Conservation (phyloP, 2,329 filamentous ascomycete genomes). For the Nectriaceae sp. region DNA sequence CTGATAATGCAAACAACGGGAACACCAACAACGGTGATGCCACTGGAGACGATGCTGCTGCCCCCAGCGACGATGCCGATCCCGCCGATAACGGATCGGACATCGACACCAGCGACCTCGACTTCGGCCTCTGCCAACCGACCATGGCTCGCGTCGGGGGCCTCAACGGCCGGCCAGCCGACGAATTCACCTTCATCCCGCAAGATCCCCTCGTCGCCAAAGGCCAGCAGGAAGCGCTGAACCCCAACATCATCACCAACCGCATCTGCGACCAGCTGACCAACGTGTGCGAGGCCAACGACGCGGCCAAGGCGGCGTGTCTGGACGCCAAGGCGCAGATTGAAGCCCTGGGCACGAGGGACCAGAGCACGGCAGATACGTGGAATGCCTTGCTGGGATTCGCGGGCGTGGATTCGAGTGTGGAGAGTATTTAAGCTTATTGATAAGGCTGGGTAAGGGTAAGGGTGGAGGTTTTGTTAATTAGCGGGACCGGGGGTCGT, state of each 20-base stretch:
- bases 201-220: conserved; percentile 61
- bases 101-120: conserved; percentile 41
- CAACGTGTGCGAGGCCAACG: conserved; percentile 66
- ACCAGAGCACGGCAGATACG: conserved; percentile 49
- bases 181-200: conserved; percentile 69
- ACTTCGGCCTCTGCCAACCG: conserved; percentile 57
- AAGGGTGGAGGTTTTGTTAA: too few relatives aligned
- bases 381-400: conserved; percentile 47
- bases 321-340: conserved; percentile 54
- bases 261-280: conserved; percentile 69
- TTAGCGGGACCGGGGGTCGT: too few relatives aligned
- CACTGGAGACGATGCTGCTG: conserved; percentile 16
- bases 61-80: conserved; percentile 31
- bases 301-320: conserved; percentile 57
- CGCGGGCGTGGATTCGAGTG: conserved; percentile 23
- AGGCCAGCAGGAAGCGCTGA: conserved; percentile 65
- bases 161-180: conserved; percentile 54
- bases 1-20: conserved; percentile 15
- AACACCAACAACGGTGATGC: conserved; percentile 13
- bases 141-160: conserved; percentile 63
- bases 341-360: conserved; percentile 48
- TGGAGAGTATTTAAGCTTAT: conserved; percentile 18
- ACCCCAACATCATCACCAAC: conserved; percentile 75
- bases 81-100: conserved; percentile 27
- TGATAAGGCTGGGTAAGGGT: too few relatives aligned